A percentile compares a stretch with the other conserved stretches of the same genome.
These are phyloP conservation scores for Fagopyrum esculentum DNA, from an alignment of 148 eudicot species.

Conservation along the genomic window DNA sequence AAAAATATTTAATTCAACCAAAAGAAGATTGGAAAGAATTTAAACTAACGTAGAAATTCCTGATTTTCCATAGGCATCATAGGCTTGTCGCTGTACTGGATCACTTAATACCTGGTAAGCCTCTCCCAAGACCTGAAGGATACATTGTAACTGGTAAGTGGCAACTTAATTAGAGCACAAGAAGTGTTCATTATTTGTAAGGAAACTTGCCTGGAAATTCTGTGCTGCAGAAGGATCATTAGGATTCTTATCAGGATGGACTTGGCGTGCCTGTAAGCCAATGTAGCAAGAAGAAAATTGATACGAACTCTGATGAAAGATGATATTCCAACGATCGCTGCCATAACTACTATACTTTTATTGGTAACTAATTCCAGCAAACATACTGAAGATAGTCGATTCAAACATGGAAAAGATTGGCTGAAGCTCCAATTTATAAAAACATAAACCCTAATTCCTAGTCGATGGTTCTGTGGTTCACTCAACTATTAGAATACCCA, in stretches of 20 bases:
- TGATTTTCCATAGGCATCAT: conserved; percentile 84
- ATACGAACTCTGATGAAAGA: neutral
- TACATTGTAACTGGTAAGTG: neutral
- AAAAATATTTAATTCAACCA: neutral
- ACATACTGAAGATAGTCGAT: neutral
- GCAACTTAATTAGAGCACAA: neutral
- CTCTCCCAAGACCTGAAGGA: conserved; percentile 78
- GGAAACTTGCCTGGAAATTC: conserved; percentile 71
- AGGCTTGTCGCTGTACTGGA: conserved; percentile 85
- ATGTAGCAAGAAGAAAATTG: neutral
- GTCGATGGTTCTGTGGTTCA: neutral
- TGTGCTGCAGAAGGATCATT: conserved; percentile 91
- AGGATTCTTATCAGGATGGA: conserved; percentile 95
- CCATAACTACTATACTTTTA: neutral
- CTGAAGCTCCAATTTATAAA: neutral
- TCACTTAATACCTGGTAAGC: conserved; percentile 98
- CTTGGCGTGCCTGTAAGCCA: conserved; percentile 67
- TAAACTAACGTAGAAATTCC: conserved; percentile 87
- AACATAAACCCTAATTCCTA: conserved; percentile 9
- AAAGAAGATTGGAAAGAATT: conserved; percentile 12
- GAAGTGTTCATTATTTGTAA: neutral
- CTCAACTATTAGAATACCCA: neutral
- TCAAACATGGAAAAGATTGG: neutral
- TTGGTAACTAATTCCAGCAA: neutral
- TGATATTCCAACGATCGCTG: neutral